Percentiles rank a stretch among this genome's conserved stretches.
These are phyloP conservation scores for Viola pubescens DNA, from an alignment of 441 rosid species.

Conservation along the genomic window DNA sequence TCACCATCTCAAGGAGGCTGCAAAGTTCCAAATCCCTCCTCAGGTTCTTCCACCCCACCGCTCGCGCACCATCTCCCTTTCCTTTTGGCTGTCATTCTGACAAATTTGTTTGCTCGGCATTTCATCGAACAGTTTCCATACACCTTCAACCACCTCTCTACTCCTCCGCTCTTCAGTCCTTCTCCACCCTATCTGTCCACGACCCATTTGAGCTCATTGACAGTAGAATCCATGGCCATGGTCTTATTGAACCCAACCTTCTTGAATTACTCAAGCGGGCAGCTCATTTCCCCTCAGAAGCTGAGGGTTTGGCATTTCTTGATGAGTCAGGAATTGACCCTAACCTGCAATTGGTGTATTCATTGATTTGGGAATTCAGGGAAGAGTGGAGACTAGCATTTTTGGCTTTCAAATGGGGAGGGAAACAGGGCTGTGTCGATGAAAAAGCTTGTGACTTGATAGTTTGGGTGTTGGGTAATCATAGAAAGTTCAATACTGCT, in stretches of 20 bases:
- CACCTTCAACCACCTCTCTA: conserved; percentile 12
- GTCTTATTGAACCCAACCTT: conserved; percentile 20
- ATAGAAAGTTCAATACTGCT: conserved; percentile 61
- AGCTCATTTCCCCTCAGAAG: conserved; percentile 35
- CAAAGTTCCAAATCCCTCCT: conserved; percentile 4
- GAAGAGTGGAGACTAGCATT: conserved; percentile 62
- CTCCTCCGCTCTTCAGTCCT: conserved; percentile 23
- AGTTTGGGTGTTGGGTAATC: conserved; percentile 60
- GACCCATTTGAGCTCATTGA: conserved; percentile 22
- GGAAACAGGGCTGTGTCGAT: conserved; percentile 39
- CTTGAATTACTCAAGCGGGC: conserved; percentile 38
- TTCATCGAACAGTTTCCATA: conserved; percentile 39
- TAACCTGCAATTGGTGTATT: conserved; percentile 33
- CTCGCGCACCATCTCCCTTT: conserved; percentile 6
- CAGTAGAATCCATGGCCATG: conserved; percentile 2
- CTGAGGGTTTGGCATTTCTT: conserved; percentile 47
- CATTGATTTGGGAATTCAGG: conserved; percentile 55
- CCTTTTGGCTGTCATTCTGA: conserved; percentile 4
- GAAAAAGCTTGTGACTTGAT: conserved; percentile 46
- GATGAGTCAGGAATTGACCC: conserved; percentile 39
- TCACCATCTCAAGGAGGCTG: conserved; percentile 17
- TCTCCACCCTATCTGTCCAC: conserved; percentile 25
- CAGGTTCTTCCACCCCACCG: conserved; percentile 2
- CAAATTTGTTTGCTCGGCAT: conserved; percentile 27
- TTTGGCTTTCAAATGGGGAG: conserved; percentile 70